Evolutionary conservation across 2,329 filamentous ascomycete genomes (phyloP).

Genomic region (Alternaria solani): DNA sequence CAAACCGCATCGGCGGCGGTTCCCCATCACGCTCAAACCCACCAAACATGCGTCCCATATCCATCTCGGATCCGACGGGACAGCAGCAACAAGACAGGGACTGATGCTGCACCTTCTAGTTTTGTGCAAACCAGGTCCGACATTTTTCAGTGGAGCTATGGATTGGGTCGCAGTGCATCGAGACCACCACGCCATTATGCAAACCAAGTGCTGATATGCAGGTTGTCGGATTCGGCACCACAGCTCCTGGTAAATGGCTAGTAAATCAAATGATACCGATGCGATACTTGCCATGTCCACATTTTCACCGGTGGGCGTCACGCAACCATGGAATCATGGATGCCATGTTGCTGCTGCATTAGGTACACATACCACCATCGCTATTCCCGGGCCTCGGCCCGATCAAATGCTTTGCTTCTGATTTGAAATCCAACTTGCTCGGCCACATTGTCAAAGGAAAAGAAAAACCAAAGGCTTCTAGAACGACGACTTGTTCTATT

Average conservation of each 20-base stretch:
- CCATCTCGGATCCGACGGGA: background rate
- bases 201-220: background rate
- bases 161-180: background rate
- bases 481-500: background rate
- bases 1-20: background rate
- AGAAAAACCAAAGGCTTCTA: background rate
- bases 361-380: background rate
- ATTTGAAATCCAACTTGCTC: background rate
- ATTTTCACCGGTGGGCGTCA: background rate
- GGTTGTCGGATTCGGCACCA: background rate
- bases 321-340: constrained; percentile 5
- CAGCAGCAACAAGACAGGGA: constrained; percentile 8
- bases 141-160: constrained; percentile 4
- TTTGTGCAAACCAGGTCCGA: constrained; percentile 1
- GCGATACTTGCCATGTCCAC: background rate
- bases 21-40: constrained; percentile 3
- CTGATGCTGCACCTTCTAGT: background rate
- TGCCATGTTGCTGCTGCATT: background rate
- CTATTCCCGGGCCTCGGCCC: constrained; percentile 7
- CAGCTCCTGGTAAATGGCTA: background rate
- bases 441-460: background rate
- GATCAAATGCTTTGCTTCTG: background rate
- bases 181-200: background rate
- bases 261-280: background rate
- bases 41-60: constrained; percentile 1